Conservation (phyloP, 2,329 filamentous ascomycete genomes). For the Sporothrix variecibatus region DNA sequence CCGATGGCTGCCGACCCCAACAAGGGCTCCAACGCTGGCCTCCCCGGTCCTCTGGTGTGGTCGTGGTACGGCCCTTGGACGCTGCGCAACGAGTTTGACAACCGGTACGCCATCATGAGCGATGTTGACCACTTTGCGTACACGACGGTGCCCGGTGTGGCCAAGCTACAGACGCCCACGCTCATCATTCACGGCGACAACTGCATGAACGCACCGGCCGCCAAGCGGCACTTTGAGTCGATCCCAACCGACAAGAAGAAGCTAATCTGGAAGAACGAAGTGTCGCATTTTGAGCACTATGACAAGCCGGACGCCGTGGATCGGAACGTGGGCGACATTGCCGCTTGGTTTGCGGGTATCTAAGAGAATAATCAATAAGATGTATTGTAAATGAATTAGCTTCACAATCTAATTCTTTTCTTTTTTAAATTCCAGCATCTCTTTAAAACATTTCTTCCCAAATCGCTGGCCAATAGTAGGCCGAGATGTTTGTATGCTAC, state of each 20-base stretch:
- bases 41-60: slow-evolving; percentile 24
- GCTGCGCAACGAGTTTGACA: slow-evolving; percentile 22
- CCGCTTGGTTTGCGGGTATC: slow-evolving; percentile 11
- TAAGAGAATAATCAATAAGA: background rate
- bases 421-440: background rate
- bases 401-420: background rate
- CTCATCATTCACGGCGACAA: slow-evolving; percentile 25
- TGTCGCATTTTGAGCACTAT: slow-evolving; percentile 21
- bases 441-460: too few relatives aligned
- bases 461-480: too few relatives aligned
- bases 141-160: slow-evolving; percentile 22
- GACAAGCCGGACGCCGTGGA: slow-evolving; percentile 17
- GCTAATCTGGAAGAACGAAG: slow-evolving; percentile 23
- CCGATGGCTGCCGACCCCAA: slow-evolving; percentile 18
- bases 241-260: slow-evolving; percentile 21
- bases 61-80: slow-evolving; percentile 25
- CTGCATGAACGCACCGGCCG: slow-evolving; percentile 22
- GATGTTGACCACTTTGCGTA: slow-evolving; percentile 22
- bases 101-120: slow-evolving; percentile 25
- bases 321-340: slow-evolving; percentile 22
- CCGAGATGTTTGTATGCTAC: too few relatives aligned
- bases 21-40: slow-evolving; percentile 17
- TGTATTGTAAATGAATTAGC: background rate
- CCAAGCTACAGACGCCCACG: slow-evolving; percentile 17
- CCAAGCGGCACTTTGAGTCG: slow-evolving; percentile 21